Conservation (phyloP, 2,329 filamentous ascomycete species). For the Hypoxylon sp. region DNA sequence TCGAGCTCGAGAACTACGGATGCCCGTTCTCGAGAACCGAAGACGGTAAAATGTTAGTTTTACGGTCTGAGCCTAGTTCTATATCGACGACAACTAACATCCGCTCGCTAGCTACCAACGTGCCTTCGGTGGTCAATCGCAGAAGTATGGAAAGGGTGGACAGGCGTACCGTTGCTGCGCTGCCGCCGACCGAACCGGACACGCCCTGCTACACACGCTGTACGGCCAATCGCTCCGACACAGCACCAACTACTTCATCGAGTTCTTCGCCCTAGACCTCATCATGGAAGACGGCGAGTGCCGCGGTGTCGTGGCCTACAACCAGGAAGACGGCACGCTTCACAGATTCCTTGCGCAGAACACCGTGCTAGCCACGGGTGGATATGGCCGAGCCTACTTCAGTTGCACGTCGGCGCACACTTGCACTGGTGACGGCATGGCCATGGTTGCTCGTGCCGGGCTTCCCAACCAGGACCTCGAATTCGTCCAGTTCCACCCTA, state of each 20-base stretch:
- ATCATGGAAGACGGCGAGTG: conserved; percentile 98
- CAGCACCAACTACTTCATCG: conserved; percentile 99
- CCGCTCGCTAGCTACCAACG: conserved; percentile 78
- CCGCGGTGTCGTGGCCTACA: conserved; percentile 96
- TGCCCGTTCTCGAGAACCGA: conserved; percentile 97
- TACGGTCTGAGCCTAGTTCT: not conserved
- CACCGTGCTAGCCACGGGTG: conserved; percentile 95
- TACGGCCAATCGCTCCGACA: conserved; percentile 96
- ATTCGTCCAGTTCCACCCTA: conserved; percentile 99
- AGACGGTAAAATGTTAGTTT: conserved; percentile 85
- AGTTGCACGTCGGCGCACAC: conserved; percentile 98
- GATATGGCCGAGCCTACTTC: conserved; percentile 98
- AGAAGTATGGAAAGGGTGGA: conserved; percentile 93
- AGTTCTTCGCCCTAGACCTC: conserved; percentile 96
- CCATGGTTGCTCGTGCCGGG: conserved; percentile 97
- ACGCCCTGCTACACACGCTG: conserved; percentile 96
- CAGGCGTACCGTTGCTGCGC: conserved; percentile 98
- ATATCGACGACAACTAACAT: conserved; percentile 30
- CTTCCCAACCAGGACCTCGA: conserved; percentile 99
- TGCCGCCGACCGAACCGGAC: conserved; percentile 94
- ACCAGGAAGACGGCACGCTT: conserved; percentile 97
- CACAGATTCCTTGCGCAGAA: conserved; percentile 97
- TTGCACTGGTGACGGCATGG: conserved; percentile 98
- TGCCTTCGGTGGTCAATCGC: conserved; percentile 96
- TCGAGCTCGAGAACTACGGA: conserved; percentile 96